A percentile compares a stretch with the other conserved stretches of the same genome.
Conservation (phyloP, 2,329 filamentous ascomycete genomes). For the Aspergillus ibericus region DNA sequence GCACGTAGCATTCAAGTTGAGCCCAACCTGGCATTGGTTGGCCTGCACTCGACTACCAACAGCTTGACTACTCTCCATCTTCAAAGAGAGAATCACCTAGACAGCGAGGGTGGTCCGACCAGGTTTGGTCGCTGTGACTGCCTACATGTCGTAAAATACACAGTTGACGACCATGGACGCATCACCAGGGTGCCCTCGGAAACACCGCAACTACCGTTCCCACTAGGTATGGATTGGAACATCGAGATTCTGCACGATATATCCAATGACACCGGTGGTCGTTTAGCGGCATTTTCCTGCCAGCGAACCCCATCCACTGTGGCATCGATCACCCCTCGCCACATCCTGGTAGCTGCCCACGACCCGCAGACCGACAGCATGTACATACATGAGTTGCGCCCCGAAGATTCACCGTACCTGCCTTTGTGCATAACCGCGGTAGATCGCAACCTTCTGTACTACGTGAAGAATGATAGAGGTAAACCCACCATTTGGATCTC, state of each 20-base stretch:
- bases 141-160: conserved; percentile 17
- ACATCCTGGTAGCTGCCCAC: conserved; percentile 13
- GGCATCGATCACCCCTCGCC: background rate
- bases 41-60: conserved; percentile 16
- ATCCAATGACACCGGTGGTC: conserved; percentile 4
- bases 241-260: conserved; percentile 1
- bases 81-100: background rate
- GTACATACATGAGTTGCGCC: conserved; percentile 12
- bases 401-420: conserved; percentile 4
- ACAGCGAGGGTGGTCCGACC: background rate
- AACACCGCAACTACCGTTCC: conserved; percentile 5
- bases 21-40: conserved; percentile 14
- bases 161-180: conserved; percentile 1
- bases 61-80: conserved; percentile 20
- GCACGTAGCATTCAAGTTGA: conserved; percentile 16
- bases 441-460: conserved; percentile 20
- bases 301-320: background rate
- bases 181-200: background rate
- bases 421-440: conserved; percentile 12
- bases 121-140: background rate
- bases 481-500: conserved; percentile 22
- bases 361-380: conserved; percentile 10
- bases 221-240: background rate
- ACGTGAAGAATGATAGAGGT: conserved; percentile 17
- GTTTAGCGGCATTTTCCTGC: conserved; percentile 13